Conservation (phyloP, 371 early-diverging fungal species). For the Syncephalastrum racemosum region DNA sequence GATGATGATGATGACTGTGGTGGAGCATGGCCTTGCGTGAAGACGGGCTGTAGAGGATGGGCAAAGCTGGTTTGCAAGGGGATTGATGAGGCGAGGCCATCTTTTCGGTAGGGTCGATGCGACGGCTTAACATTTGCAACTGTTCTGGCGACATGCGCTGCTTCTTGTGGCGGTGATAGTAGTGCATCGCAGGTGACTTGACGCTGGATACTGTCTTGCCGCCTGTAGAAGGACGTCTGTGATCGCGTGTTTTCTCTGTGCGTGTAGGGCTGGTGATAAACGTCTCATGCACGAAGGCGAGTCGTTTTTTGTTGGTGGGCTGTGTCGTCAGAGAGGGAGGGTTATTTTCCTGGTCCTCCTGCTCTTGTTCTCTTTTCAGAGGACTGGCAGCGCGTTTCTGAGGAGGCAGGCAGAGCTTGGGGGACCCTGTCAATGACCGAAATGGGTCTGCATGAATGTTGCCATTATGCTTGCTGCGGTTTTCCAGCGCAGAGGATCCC, state of each 20-base stretch:
- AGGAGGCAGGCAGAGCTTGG: too few relatives aligned
- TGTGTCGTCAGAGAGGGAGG: too few relatives aligned
- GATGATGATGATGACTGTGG: not conserved
- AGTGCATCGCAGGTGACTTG: constrained; percentile 3
- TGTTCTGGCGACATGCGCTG: constrained; percentile 38
- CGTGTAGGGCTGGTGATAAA: too few relatives aligned
- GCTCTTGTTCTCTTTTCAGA: too few relatives aligned
- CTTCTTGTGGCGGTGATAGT: not conserved
- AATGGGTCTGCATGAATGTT: too few relatives aligned
- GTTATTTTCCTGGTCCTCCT: too few relatives aligned
- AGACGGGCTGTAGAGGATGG: constrained; percentile 18
- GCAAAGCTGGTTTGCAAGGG: constrained; percentile 38
- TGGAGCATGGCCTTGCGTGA: constrained; percentile 1
- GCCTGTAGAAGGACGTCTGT: constrained; percentile 22
- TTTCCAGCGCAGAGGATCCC: too few relatives aligned
- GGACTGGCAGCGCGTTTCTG: too few relatives aligned
- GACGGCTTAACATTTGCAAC: constrained; percentile 36
- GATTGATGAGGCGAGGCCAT: constrained; percentile 33
- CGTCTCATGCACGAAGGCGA: too few relatives aligned
- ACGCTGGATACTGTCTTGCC: constrained; percentile 25
- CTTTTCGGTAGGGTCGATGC: constrained; percentile 37
- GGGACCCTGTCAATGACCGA: too few relatives aligned
- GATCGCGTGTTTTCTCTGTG: not conserved
- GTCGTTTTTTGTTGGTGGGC: too few relatives aligned
- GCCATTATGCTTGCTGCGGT: too few relatives aligned